A percentile compares a stretch with the other conserved stretches of the same genome.
These are phyloP conservation scores for Mrakiaceae sp. DNA, from an alignment of 1,284 basidiomycete genomes.

Conservation along the genomic window DNA sequence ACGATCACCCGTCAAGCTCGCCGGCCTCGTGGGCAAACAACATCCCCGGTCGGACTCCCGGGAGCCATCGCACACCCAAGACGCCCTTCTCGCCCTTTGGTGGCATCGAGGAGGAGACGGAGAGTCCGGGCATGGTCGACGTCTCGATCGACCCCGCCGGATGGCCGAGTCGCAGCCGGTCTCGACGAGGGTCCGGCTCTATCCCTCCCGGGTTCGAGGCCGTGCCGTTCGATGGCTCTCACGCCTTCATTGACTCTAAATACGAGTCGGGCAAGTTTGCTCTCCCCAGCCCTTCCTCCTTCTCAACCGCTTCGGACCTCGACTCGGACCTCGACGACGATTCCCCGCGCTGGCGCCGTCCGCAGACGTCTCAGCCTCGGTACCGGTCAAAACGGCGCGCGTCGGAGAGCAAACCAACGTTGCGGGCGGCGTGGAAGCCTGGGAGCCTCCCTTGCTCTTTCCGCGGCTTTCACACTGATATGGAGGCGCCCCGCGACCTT, in stretches of 20 bases:
- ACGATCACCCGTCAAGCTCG: neutral
- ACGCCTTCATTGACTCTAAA: constrained; percentile 53
- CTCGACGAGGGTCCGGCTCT: neutral
- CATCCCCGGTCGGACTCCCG: constrained; percentile 2
- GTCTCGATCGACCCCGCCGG: too few relatives aligned
- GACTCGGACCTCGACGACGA: neutral
- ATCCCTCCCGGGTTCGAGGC: constrained; percentile 44
- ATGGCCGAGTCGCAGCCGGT: too few relatives aligned
- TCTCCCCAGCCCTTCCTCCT: constrained; percentile 42
- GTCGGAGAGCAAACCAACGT: too few relatives aligned
- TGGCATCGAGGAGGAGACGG: constrained; percentile 15
- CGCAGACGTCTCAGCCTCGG: too few relatives aligned
- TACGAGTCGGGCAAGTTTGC: constrained; percentile 63
- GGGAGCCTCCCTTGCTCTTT: too few relatives aligned
- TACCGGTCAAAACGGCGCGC: too few relatives aligned
- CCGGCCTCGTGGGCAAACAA: constrained; percentile 4
- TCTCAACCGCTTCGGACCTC: neutral
- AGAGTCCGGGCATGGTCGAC: neutral
- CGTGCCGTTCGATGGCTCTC: constrained; percentile 53
- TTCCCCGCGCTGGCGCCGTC: too few relatives aligned
- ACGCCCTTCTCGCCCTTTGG: constrained; percentile 19
- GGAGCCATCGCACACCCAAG: constrained; percentile 3
- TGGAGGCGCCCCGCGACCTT: neutral
- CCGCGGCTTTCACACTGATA: too few relatives aligned
- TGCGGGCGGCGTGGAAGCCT: too few relatives aligned